Conservation (phyloP, 805 yeast genomes). For the Yamadazyma scolyti region DNA sequence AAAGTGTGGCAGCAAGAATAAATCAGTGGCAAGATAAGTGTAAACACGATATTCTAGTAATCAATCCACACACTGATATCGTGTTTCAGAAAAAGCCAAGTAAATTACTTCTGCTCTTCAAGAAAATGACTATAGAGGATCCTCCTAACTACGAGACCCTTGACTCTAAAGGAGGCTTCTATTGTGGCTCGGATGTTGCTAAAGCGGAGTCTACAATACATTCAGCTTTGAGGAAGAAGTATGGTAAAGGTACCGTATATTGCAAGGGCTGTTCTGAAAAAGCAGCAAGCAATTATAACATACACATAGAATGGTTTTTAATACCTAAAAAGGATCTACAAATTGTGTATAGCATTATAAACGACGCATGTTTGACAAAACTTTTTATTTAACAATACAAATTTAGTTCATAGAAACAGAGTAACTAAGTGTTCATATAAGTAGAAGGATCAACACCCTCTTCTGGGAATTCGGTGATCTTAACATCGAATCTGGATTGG, state of each 20-base stretch:
- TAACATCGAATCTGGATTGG: constrained; percentile 96
- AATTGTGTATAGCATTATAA: constrained; percentile 29
- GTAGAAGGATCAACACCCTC: constrained; percentile 98
- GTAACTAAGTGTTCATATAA: constrained; percentile 82
- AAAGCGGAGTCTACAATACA: constrained; percentile 44
- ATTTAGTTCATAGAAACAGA: constrained; percentile 2
- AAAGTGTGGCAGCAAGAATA: constrained; percentile 37
- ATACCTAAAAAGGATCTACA: constrained; percentile 40
- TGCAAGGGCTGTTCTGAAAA: constrained; percentile 42
- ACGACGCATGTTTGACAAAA: constrained; percentile 10
- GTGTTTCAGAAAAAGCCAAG: constrained; percentile 1
- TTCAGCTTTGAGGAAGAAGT: constrained; percentile 26
- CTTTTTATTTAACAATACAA: constrained; percentile 5
- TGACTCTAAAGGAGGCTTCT: constrained; percentile 38
- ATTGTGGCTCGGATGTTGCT: constrained; percentile 23
- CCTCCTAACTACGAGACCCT: constrained; percentile 13
- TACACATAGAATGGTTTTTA: constrained; percentile 58
- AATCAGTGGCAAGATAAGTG: constrained; percentile 54
- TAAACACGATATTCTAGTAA: constrained; percentile 38
- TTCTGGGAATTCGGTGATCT: constrained; percentile 91
- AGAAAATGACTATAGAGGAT: constrained; percentile 2
- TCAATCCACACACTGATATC: constrained; percentile 27
- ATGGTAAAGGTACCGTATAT: constrained; percentile 46
- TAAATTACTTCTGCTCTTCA: constrained; percentile 4
- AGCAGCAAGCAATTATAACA: constrained; percentile 11